Percentiles rank a stretch among this genome's conserved stretches.
Evolutionary conservation across 2,329 filamentous ascomycete species (phyloP).

Genomic region (Bisporella sp.): DNA sequence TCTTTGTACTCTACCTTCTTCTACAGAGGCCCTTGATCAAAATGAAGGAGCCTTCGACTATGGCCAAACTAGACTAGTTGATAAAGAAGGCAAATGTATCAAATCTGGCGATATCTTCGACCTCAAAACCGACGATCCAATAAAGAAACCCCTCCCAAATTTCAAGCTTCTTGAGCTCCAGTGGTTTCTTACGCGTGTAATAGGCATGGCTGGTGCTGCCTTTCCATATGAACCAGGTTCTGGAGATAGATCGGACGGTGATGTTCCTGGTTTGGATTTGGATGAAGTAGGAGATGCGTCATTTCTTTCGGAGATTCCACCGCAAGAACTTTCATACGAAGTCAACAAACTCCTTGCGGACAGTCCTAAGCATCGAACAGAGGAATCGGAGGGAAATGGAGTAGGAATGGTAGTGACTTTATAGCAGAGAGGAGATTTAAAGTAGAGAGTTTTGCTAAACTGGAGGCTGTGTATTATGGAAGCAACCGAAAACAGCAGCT

Average conservation of each 20-base stretch:
- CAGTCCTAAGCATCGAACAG: too few relatives aligned
- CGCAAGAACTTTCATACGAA: too few relatives aligned
- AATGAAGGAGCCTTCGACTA: slow-evolving; percentile 1
- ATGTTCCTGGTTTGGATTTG: background rate
- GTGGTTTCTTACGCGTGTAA: slow-evolving; percentile 2
- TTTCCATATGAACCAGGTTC: background rate
- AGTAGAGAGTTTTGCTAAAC: too few relatives aligned
- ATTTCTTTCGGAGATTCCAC: too few relatives aligned
- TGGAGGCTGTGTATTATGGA: too few relatives aligned
- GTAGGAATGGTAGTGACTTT: too few relatives aligned
- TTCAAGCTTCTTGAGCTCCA: slow-evolving; percentile 6
- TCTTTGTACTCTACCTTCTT: slow-evolving; percentile 7
- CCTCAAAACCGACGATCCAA: slow-evolving; percentile 8
- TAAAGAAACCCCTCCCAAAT: slow-evolving; percentile 4
- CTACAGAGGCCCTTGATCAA: slow-evolving; percentile 7
- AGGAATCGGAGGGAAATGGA: too few relatives aligned
- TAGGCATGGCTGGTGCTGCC: slow-evolving; percentile 5
- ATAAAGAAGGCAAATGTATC: slow-evolving; percentile 8
- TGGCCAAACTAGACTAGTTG: slow-evolving; percentile 25
- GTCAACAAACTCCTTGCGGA: too few relatives aligned
- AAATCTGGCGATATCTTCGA: slow-evolving; percentile 10
- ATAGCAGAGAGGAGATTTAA: too few relatives aligned
- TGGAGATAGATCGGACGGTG: background rate
- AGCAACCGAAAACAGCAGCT: too few relatives aligned
- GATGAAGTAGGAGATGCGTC: too few relatives aligned